A percentile compares a stretch with the other conserved stretches of the same genome.
Conservation (phyloP, 1,284 basidiomycete genomes). For the Chiua sp. region DNA sequence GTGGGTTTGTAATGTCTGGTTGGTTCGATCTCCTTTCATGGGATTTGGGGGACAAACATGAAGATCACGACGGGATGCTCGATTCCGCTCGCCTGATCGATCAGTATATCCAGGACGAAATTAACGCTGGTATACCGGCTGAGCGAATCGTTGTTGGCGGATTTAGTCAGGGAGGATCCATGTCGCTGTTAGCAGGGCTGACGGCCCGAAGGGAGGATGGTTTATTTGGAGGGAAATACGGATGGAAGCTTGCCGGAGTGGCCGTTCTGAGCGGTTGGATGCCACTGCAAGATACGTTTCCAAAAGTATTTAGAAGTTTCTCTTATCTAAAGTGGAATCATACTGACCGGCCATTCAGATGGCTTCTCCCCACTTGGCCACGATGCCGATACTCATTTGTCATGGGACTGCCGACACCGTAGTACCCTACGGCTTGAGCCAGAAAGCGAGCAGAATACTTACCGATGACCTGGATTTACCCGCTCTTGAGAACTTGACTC, state of each 20-base stretch:
- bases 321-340: neutral
- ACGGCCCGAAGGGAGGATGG: constrained; percentile 49
- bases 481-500: constrained; percentile 34
- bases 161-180: constrained; percentile 88
- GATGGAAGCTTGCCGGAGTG: constrained; percentile 72
- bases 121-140: constrained; percentile 71
- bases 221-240: constrained; percentile 34
- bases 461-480: constrained; percentile 53
- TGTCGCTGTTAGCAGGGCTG: constrained; percentile 76
- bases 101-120: constrained; percentile 74
- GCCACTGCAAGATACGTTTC: constrained; percentile 49
- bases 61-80: constrained; percentile 74
- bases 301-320: constrained; percentile 31
- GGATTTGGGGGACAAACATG: constrained; percentile 55
- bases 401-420: constrained; percentile 83
- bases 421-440: constrained; percentile 57
- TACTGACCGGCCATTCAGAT: constrained; percentile 47
- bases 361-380: constrained; percentile 56
- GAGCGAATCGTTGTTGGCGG: constrained; percentile 81
- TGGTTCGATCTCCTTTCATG: constrained; percentile 86
- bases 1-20: constrained; percentile 63
- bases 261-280: constrained; percentile 81
- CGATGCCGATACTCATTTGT: constrained; percentile 87
- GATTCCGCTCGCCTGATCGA: constrained; percentile 66
- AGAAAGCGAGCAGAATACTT: constrained; percentile 60